A percentile compares a stretch with the other conserved stretches of the same genome.
Evolutionary conservation across 768 basidiomycete genomes (phyloP).

Genomic region (Boletus patriciae): DNA sequence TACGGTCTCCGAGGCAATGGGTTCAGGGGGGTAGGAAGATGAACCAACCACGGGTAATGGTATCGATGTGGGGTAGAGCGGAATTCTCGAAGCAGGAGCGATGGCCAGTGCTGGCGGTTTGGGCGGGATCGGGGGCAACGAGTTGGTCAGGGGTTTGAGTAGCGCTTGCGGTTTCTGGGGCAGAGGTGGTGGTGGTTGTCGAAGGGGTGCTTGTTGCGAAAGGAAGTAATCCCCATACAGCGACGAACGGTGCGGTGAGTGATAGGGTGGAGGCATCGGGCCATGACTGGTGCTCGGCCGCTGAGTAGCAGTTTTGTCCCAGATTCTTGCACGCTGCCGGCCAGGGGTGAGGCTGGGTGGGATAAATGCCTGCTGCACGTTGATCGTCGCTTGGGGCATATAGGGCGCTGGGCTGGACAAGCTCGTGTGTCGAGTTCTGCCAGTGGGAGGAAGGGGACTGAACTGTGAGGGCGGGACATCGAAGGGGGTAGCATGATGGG

Average conservation of each 20-base stretch:
- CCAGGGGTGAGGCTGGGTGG: slow-evolving; percentile 29
- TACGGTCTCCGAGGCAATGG: slow-evolving; percentile 5
- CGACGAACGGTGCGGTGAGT: slow-evolving; percentile 15
- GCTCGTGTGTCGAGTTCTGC: slow-evolving; percentile 24
- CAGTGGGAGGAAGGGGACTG: slow-evolving; percentile 1
- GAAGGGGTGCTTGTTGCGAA: slow-evolving; percentile 16
- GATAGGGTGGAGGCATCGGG: slow-evolving; percentile 6
- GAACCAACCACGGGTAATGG: slow-evolving; percentile 17
- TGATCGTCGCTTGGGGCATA: not conserved
- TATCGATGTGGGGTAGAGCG: slow-evolving; percentile 37
- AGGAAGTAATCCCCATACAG: slow-evolving; percentile 33
- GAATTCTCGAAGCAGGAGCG: slow-evolving; percentile 23
- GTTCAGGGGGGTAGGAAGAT: slow-evolving; percentile 7
- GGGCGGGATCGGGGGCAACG: slow-evolving; percentile 42
- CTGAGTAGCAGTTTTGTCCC: slow-evolving; percentile 18
- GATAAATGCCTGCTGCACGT: slow-evolving; percentile 11
- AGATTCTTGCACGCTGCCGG: slow-evolving; percentile 18
- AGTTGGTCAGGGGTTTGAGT: slow-evolving; percentile 32
- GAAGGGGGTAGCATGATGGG: slow-evolving; percentile 23
- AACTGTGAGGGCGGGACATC: slow-evolving; percentile 14
- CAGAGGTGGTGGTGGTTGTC: slow-evolving; percentile 31
- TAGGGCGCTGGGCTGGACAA: slow-evolving; percentile 10
- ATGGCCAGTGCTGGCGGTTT: slow-evolving; percentile 33
- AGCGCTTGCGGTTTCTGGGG: slow-evolving; percentile 32
- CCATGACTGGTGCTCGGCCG: slow-evolving; percentile 14